Evolutionary conservation across 2,329 filamentous ascomycete genomes (phyloP), one percentile per base, ranked within the genome.

Genomic region (Penicillium sumatraense): DNA sequence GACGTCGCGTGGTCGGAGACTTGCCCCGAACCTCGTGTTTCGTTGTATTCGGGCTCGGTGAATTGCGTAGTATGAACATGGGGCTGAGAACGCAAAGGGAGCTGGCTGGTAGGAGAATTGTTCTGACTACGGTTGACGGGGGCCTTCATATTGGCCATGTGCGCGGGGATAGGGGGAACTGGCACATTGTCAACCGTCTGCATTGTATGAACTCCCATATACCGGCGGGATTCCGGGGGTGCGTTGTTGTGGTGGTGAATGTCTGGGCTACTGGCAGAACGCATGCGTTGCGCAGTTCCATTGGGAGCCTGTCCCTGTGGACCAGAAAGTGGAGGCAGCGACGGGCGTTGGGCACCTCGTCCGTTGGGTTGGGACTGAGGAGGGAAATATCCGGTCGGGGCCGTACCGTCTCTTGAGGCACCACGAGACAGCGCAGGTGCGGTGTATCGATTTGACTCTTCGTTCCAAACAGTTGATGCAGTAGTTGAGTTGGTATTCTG

Each of bases 181-280:
- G 89, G 89, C 5, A 91, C 83, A 59, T 79, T 78, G 57, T 81
- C 78, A 27, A 75, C 71, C 72, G 79, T 75, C 74, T 80, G 71
- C 78, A 82, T 71, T 74, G 80, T 73, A 84, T 83, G 60, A 73
- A 68, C 85, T 80, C 60, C 86, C 81, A 68, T 72, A 58, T 78
- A 78, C 46, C 78, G 78, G 56, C 76, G 73, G 13, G 72, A 67
- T 42, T 81, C 78, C 29, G 81, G 80, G 14, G 61, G 53, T n/a
- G 42, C 38, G 40, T 57, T 60, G 46, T 82, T 82, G 60, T 83
- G 82, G 50, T 87, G 84, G 50, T 96, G 91, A 65, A 96, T 96
- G 72, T 98, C 93, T 7, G 95, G 93, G 60, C 93, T 97, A 77
- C 93, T 98, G 68, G 96, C 96, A 33, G 93, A 96, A 61, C 95